Evolutionary conservation across 331 rosid genomes (phyloP), one percentile per base, ranked within the genome.

Genomic region (Dryas integrifolia): DNA sequence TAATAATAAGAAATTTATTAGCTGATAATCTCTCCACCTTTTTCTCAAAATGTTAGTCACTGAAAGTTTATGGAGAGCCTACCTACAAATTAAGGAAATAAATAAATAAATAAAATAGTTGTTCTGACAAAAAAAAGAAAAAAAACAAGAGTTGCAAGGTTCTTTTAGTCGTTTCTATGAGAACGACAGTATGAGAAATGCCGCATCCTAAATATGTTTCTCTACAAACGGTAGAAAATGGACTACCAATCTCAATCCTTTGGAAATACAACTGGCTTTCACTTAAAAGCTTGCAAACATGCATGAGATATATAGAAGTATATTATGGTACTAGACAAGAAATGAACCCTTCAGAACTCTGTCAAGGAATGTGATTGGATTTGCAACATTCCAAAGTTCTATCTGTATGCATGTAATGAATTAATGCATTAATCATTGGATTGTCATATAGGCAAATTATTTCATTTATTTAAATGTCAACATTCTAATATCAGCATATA

Each of bases 331-430:
- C 24, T 21, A 70, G 12, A 41, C 4, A 5, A 6, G 3, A 30
- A 30, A 30, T 2, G 24, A 21, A 18, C 8, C 9, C 50, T 10
- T 35, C 21, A 41, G 7, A 38, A 38, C 50, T 51, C 35, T 16
- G 35, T 69, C 50, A 69, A 39, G 21, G 62, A 26, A 40, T 65
- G 18, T 55, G 65, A 45, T 65, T 44, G 48, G 65, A 55, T 38
- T 43, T 57, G 75, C 35, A 30, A 70, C 55, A 70, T 16, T 70
- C 45, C 75, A 44, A 45, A 46, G 40, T 24, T 26, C 61, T 2
- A 55, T 55, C 46, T 30, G 5, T 35, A 1, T 35, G 35, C 35
- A 41, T 40, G 9, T 7, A 53, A 18, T 53, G 52, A 8, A 55
- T 30, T 30, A 30, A 30, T 30, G 35, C 35, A 18, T 59, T 18